Base-by-base conservation (phyloP, 495 filamentous ascomycete genomes). In the Hypomontagnella monticulosa region DNA sequence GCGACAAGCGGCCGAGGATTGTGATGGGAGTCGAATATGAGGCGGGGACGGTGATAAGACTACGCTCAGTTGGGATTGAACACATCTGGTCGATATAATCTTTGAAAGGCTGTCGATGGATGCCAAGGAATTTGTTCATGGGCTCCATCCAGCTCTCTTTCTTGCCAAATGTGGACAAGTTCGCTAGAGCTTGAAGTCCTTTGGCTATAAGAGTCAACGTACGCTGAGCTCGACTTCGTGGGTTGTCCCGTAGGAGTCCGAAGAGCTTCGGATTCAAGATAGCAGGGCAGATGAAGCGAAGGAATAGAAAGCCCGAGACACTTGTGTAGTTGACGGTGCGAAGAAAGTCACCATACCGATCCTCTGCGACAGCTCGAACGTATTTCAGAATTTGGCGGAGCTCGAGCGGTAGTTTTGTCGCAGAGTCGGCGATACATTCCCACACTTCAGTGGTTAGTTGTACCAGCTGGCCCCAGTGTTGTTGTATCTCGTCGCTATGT, bases 141-240 rank as follows among this genome's bases (percentile, higher is more conserved):
- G 92, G 92, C 76, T 96, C 96, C 95, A 99, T 99, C 93, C 94
- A 99, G 3, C 89, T 85, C 75, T 98, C 95, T 74, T 98, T 98
- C 70, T 89, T 91, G 55, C 95, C 96, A 62, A 98, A 97, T 1
- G 87, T 93, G 9, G 91, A 91, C 78, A 97, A 87, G 71, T 97
- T 98, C 15, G 94, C 95, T 37, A 99, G 82, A 12, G 91, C 93
- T 78, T 98, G 94, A n/a, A 99, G 82, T 12, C 91, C 89, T 79
- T 99, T 99, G 10, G 95, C 92, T 65, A 98, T 92, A 44, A 99
- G 85, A 0, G 93, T 98, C 20, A 98, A 77, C 10, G 95, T 96
- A 41, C 95, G 89, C 73, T 97, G 93, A 30, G 96, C 93, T 50
- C 88, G 88, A 43, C 88, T 86, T 63, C 89, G 89, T 30, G 96